Conservation (phyloP, 768 basidiomycete species). For the Kwoniella heveanensis region DNA sequence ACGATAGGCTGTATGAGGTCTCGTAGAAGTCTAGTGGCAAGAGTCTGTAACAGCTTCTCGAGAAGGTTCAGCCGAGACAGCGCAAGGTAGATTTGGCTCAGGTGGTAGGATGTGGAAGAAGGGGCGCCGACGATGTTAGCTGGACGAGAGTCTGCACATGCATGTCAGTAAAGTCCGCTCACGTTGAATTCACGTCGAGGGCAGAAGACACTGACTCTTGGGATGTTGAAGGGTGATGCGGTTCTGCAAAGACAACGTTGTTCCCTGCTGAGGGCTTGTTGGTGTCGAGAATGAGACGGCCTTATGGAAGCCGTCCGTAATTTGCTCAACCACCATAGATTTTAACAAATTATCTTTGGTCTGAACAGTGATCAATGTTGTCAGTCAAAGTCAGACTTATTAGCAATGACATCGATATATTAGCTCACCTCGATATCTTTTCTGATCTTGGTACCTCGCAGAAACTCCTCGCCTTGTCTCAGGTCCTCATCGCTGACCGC, state of each 20-base stretch:
- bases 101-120: slow-evolving; percentile 26
- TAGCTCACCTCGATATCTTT: slow-evolving; percentile 26
- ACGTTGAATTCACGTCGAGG: neutral
- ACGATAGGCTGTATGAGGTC: slow-evolving; percentile 44
- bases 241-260: slow-evolving; percentile 16
- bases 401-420: neutral
- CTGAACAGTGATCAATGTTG: slow-evolving; percentile 11
- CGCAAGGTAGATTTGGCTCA: slow-evolving; percentile 28
- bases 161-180: neutral
- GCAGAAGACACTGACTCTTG: slow-evolving; percentile 16
- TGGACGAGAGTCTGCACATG: slow-evolving; percentile 7
- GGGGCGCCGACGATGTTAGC: neutral
- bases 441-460: slow-evolving; percentile 30
- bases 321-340: slow-evolving; percentile 38
- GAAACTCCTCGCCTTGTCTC: slow-evolving; percentile 23
- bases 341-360: slow-evolving; percentile 21
- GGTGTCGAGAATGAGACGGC: slow-evolving; percentile 28
- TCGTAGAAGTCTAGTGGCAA: slow-evolving; percentile 36
- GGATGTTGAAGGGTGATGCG: slow-evolving; percentile 21
- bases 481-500: slow-evolving; percentile 9
- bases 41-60: slow-evolving; percentile 15
- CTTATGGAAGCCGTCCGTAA: slow-evolving; percentile 31
- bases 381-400: neutral
- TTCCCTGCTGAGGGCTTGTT: neutral
- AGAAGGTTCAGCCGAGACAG: slow-evolving; percentile 58